Conservation (phyloP, 2,329 filamentous ascomycete species). For the Aspergillus sergii region DNA sequence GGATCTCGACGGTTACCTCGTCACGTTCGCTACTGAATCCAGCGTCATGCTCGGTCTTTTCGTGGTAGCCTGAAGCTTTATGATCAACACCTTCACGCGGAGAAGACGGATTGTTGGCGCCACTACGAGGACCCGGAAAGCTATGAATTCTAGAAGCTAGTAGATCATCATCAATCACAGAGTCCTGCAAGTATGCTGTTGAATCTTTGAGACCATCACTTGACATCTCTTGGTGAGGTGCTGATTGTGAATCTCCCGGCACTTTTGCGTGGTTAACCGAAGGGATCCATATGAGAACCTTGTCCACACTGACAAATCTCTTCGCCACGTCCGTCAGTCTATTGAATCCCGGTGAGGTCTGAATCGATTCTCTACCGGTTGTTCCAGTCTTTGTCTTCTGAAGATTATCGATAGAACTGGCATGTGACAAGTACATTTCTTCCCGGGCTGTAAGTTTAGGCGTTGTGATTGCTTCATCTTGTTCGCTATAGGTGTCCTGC, state of each 20-base stretch:
- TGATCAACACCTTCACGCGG: conserved; percentile 14
- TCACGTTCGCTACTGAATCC: conserved; percentile 8
- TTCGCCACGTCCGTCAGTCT: conserved; percentile 36
- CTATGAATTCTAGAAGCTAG: conserved; percentile 26
- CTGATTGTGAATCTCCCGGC: conserved; percentile 10
- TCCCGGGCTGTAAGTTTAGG: conserved; percentile 31
- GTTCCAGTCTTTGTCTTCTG: conserved; percentile 13
- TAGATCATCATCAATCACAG: conserved; percentile 26
- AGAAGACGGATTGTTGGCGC: conserved; percentile 20
- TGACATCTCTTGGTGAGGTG: conserved; percentile 13
- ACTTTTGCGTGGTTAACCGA: conserved; percentile 20
- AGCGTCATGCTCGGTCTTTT: conserved; percentile 6
- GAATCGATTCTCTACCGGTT: conserved; percentile 19
- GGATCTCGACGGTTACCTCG: conserved; percentile 36
- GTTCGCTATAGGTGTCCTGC: conserved; percentile 6
- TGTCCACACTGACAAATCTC: conserved; percentile 37
- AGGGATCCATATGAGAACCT: conserved; percentile 40
- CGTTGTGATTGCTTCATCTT: conserved; percentile 29
- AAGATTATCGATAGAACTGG: conserved; percentile 9
- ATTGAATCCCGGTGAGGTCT: conserved; percentile 21
- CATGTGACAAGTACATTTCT: conserved; percentile 17
- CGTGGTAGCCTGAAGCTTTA: conserved; percentile 6
- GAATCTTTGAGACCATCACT: conserved; percentile 26
- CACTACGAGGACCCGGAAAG: conserved; percentile 24
- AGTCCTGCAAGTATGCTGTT: conserved; percentile 23